Base-by-base conservation (phyloP, 2,329 filamentous ascomycete species). In the Calonectria pteridis region DNA sequence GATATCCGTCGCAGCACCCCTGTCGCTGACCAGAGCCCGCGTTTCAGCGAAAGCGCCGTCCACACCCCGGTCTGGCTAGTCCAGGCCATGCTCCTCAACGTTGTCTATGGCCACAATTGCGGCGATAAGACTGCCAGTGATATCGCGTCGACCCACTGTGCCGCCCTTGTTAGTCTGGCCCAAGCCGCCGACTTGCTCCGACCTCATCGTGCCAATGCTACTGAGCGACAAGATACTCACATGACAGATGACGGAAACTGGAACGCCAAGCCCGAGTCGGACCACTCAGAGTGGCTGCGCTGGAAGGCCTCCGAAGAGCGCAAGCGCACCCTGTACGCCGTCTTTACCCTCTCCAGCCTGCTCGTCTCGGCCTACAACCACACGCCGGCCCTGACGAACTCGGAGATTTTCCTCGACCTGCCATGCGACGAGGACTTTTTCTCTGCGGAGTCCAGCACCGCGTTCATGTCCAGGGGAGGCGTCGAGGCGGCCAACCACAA, bases 401-500 rank as follows among this genome's bases (percentile, higher is more conserved):
- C 96, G 0, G 96, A 99, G 83, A 96, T 98, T 67, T 89, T 93
- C 68, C 89, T 98, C 31, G 94, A 98, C 80, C 88, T 98, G 23
- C 97, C 97, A 3, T 98, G 96, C 78, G 95, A 98, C 81, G 97
- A 99, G 83, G 94, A 97, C 72, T 92, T 98, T 63, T 98, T 95
- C 89, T 90, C 93, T 9, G 95, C 95, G 1, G 94, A 97, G 76
- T 95, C 91, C 46, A 92, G 94, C n/a, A 90, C 93, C n/a, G 91
- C 91, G 11, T 99, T 98, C 89, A 91, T 92, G 74, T 90, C 93
- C 72, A 91, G 93, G 84, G 95, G 96, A 40, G 96, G 96, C 11
- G 85, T 91, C 20, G 88, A 90, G 64, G 91, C 91, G 53, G 92
- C 93, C 3, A 90, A 94, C 73, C 91, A 93, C 77, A 95, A 94